A percentile compares a stretch with the other conserved stretches of the same genome.
Conservation (phyloP, 2,329 filamentous ascomycete species). For the Trichoderma endophyticum region DNA sequence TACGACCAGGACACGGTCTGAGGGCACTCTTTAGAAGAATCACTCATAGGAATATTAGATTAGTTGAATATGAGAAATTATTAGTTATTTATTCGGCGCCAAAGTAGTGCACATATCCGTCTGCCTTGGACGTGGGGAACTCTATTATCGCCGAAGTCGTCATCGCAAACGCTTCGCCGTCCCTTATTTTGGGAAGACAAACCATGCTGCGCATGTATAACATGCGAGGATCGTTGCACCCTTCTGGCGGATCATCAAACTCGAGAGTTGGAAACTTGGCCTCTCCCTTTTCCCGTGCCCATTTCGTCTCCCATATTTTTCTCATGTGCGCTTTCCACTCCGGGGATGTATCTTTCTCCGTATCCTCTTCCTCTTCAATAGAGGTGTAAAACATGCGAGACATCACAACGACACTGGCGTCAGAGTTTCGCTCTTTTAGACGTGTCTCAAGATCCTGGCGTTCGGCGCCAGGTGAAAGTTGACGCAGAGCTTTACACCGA, state of each 20-base stretch:
- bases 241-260: neutral
- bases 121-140: neutral
- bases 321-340: neutral
- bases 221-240: neutral
- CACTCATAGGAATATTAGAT: neutral
- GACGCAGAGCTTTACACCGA: neutral
- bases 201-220: neutral
- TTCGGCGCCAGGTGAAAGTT: neutral
- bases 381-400: neutral
- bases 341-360: neutral
- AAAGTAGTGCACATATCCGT: constrained; percentile 4
- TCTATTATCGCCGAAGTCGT: constrained; percentile 9
- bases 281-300: neutral
- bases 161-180: neutral
- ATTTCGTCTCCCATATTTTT: neutral
- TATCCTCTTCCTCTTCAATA: constrained; percentile 1
- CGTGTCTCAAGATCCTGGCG: neutral
- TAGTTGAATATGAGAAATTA: neutral
- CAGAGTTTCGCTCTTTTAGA: neutral
- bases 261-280: neutral
- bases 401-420: neutral
- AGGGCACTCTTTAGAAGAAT: neutral
- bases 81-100: neutral
- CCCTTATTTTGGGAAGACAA: neutral
- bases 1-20: neutral